Evolutionary conservation across 163 green algal species (phyloP).

Genomic region (Scenedesmus sp.): DNA sequence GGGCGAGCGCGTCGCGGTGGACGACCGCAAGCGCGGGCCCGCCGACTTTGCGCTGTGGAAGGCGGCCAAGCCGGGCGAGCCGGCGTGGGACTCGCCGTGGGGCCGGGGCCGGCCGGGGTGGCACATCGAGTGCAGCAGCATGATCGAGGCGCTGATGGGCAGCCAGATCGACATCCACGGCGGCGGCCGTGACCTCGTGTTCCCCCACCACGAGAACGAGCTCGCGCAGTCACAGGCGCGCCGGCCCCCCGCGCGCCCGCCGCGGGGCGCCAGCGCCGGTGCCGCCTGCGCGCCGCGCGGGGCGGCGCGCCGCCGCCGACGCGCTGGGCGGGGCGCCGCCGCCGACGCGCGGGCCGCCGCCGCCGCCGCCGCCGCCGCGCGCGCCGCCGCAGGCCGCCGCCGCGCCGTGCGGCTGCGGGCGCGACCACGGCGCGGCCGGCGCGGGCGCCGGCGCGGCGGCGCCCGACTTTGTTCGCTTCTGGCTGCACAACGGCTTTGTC

Average conservation of each 20-base stretch:
- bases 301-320: no score
- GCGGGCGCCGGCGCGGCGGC: background rate
- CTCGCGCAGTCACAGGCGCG: constrained; percentile 84
- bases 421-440: constrained; percentile 16
- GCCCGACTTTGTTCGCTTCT: constrained; percentile 86
- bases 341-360: no score
- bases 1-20: constrained; percentile 89
- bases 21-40: constrained; percentile 85
- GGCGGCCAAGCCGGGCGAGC: constrained; percentile 89
- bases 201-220: constrained; percentile 99
- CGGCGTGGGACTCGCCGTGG: constrained; percentile 93
- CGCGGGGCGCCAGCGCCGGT: no score
- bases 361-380: no score
- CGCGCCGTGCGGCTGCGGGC: constrained; percentile 20
- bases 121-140: constrained; percentile 98
- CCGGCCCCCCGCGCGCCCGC: no score
- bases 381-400: constrained; percentile 40
- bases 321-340: no score
- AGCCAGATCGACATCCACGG: constrained; percentile 94
- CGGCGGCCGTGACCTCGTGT: constrained; percentile 78
- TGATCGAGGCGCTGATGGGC: constrained; percentile 89
- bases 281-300: constrained; percentile 61
- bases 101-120: constrained; percentile 91
- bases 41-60: constrained; percentile 98
- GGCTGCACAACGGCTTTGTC: constrained; percentile 98